phyloP scores from a whole-genome alignment of 768 basidiomycete genomes.

The Astraeus odoratus region DNA sequence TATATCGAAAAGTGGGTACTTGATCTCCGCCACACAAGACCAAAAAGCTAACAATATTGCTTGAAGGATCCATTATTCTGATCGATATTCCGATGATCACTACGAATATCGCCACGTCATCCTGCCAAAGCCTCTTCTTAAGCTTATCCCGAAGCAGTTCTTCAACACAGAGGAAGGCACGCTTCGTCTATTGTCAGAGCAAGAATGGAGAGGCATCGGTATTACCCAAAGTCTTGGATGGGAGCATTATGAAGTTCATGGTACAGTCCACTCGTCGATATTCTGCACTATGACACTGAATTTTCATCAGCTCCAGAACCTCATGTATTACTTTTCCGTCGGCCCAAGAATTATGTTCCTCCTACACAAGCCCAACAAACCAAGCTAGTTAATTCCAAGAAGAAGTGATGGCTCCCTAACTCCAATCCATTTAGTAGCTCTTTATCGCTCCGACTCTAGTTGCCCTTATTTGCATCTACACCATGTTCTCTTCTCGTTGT shows the following conservation, averaged over 20 bases:
- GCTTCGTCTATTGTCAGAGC: slow-evolving; percentile 74
- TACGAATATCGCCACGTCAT: slow-evolving; percentile 98
- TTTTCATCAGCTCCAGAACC: slow-evolving; percentile 70
- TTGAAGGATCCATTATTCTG: slow-evolving; percentile 79
- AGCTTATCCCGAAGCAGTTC: slow-evolving; percentile 83
- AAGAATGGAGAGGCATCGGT: slow-evolving; percentile 95
- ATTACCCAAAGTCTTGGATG: slow-evolving; percentile 95
- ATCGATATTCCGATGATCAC: slow-evolving; percentile 85
- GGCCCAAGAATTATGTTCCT: slow-evolving; percentile 59
- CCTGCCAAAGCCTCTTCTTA: slow-evolving; percentile 88
- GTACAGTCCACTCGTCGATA: slow-evolving; percentile 32
- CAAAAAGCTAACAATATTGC: slow-evolving; percentile 5
- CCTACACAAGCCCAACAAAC: slow-evolving; percentile 40
- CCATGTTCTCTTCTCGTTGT: slow-evolving; percentile 8
- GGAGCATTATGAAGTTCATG: slow-evolving; percentile 98
- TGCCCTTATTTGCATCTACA: slow-evolving; percentile 16
- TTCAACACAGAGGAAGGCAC: slow-evolving; percentile 75
- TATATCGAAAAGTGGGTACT: slow-evolving; percentile 65
- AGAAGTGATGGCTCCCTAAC: slow-evolving; percentile 27
- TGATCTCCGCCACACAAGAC: slow-evolving; percentile 7
- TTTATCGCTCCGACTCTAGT: slow-evolving; percentile 17
- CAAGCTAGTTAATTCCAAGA: slow-evolving; percentile 35
- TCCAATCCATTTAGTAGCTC: slow-evolving; percentile 9
- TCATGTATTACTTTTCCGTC: slow-evolving; percentile 89
- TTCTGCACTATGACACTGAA: slow-evolving; percentile 9